Evolutionary conservation across 345 rosid species (phyloP).

Genomic region (Orychophragmus violaceus): DNA sequence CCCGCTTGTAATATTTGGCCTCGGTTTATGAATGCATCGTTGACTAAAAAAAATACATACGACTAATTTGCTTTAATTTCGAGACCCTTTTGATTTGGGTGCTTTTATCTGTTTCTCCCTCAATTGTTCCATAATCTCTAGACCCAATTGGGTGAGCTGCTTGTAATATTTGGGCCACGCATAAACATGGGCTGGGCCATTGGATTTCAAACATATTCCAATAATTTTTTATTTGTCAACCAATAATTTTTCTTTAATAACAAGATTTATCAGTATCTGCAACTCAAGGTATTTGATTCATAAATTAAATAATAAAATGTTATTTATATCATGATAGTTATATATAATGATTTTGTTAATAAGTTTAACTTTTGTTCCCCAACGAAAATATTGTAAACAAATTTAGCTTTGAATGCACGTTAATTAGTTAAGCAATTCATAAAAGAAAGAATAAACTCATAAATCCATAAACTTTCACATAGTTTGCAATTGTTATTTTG

Average conservation of each 20-base stretch:
- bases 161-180: not conserved
- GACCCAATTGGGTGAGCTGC: not conserved
- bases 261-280: no score
- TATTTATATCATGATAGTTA: not conserved
- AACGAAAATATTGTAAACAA: no score
- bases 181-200: constrained; percentile 21
- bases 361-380: not conserved
- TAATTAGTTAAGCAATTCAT: not conserved
- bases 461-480: not conserved
- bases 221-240: not conserved
- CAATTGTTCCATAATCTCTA: not conserved
- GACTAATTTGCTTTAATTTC: no score
- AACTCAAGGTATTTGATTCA: no score
- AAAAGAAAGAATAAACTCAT: no score
- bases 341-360: not conserved
- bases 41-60: no score
- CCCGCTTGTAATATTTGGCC: no score
- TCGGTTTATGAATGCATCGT: no score
- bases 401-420: not conserved
- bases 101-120: not conserved
- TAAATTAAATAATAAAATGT: no score
- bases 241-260: not conserved
- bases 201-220: not conserved
- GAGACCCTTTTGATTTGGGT: not conserved
- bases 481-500: not conserved